Evolutionary conservation across 164 flowering plant genomes (phyloP), one percentile per base, ranked within the genome.

Genomic region (Aristolochia californica): DNA sequence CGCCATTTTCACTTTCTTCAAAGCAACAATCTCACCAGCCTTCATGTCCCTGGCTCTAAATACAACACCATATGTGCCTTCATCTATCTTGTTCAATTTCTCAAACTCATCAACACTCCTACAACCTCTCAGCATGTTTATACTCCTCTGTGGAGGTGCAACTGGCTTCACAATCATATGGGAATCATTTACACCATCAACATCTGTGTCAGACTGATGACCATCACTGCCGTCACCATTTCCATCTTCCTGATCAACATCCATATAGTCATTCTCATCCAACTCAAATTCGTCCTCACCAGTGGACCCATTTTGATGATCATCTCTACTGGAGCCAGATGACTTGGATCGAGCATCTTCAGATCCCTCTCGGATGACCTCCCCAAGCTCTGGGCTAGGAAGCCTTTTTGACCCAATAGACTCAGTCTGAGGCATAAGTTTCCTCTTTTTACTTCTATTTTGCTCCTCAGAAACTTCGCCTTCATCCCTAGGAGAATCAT

Each of bases 31-130:
- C 53, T 84, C 84, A 10, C 83, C 87, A 0, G 74, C 76, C 60
- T 65, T 75, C 73, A 74, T 80, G 59, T 87, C 87, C 62, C 64
- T 81, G 13, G 89, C 96, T 70, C 77, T 80, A 48, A 62, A 80
- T 0, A 87, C 96, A 62, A 81, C 70, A 53, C 96, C 91, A 66
- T 87, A 87, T 26, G 91, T 79, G 4, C 96, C 91, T 73, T 85
- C 89, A 63, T 67, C 74, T 48, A 87, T 83, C 62, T 72, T 83
- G 48, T 79, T 79, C 5, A 87, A 65, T 55, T 62, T 83, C 69
- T 87, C 84, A 73, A 62, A 87, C 47, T 83, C 86, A 62, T 52
- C 68, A 21, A 87, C 89, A 55, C 75, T 75, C 58, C 89, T 74
- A 69, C 87, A 83, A 14, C 74, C 72, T 49, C 69, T 69, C 55